Base-by-base conservation (phyloP, 768 basidiomycete genomes). In the Russula foetens region DNA sequence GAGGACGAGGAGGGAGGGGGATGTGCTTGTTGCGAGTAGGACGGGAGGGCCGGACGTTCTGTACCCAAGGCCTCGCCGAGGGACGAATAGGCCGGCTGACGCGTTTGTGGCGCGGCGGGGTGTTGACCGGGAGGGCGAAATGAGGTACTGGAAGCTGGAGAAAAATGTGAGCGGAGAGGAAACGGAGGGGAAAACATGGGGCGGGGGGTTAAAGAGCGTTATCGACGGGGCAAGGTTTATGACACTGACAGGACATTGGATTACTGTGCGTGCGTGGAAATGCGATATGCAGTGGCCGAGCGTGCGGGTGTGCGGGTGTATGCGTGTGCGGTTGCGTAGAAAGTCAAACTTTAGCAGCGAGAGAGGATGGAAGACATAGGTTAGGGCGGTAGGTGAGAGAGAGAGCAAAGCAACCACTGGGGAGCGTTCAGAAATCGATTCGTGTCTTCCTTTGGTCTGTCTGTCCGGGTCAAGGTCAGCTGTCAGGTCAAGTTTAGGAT, bases 11-110 rank as follows among this genome's bases (percentile, higher is more conserved):
- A 52, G n/a, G 63, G 56, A 0, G 63, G 46, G 9, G 41, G 57
- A 29, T 43, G n/a, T n/a, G n/a, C 53, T 33, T 66, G 65, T 19
- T 59, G 65, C 7, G 64, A 44, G 45, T 66, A 67, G 19, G 62
- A 41, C 8, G 48, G 31, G 55, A 61, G 53, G 35, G 43, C 33
- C 14, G 59, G 65, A 21, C 58, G 52, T 51, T 58, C 59, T 1
- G 54, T 55, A 46, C 67, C 67, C 4, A 68, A 47, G 4, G 67
- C 67, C 55, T 68, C 67, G 59, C 61, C 62, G 15, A 68, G 65
- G 35, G 67, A 68, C 24, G 67, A 68, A 45, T 68, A 68, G 23
- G 67, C 17, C 6, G 59, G 56, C 35, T 46, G 60, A 41, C 63
- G 60, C 24, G 60, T 58, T 24, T 64, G 52, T n/a, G 65, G 58